Conservation (phyloP, 768 basidiomycete species). For the Boletus sp. region DNA sequence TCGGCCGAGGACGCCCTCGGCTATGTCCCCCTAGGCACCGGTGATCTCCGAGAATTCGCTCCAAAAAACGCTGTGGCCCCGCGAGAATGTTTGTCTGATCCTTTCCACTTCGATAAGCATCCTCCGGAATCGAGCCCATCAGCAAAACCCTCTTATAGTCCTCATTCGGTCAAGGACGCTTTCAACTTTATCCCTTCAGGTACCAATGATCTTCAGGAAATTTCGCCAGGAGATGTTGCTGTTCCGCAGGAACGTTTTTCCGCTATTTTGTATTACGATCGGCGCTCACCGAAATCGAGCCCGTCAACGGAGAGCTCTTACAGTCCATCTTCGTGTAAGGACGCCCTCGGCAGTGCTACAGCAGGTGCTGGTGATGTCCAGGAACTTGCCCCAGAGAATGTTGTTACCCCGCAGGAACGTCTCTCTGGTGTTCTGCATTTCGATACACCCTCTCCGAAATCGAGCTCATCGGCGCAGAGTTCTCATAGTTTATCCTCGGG, state of each 20-base stretch:
- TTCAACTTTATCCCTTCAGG: neutral
- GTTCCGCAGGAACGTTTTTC: neutral
- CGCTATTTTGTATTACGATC: neutral
- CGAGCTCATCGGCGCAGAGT: neutral
- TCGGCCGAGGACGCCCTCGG: neutral
- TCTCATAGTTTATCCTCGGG: neutral
- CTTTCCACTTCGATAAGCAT: neutral
- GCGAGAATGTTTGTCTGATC: neutral
- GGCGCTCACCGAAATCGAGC: neutral
- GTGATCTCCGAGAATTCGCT: neutral
- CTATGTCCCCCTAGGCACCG: neutral
- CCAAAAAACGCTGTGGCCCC: neutral
- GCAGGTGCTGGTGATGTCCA: neutral
- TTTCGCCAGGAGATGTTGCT: neutral
- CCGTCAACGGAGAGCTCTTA: neutral
- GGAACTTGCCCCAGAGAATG: neutral
- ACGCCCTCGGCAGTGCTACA: neutral
- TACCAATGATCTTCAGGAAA: neutral
- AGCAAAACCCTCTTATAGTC: too few species aligned
- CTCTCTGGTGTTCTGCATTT: neutral
- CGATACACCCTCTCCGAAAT: neutral
- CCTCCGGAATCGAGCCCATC: neutral
- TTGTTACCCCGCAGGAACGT: neutral
- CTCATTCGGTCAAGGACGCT: neutral
- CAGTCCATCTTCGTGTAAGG: neutral